These are phyloP conservation scores for Hansenula lynferdii DNA, from an alignment of 1,139 yeast species.

Conservation along the genomic window DNA sequence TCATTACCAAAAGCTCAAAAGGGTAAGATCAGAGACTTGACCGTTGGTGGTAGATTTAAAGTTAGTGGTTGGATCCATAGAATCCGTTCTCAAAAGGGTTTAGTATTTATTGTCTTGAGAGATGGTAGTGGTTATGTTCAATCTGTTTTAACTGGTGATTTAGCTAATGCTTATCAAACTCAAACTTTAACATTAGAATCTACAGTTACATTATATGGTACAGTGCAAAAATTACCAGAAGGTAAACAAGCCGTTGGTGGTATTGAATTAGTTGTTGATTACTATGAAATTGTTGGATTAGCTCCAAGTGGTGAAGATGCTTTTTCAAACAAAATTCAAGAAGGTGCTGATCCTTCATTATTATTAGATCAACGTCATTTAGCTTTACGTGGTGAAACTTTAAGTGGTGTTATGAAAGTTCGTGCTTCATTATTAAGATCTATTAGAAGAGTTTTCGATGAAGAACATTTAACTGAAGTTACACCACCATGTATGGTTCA, in stretches of 20 bases:
- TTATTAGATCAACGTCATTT: conserved; percentile 94
- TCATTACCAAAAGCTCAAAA: conserved; percentile 65
- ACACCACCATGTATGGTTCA: conserved; percentile 99
- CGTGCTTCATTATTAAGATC: conserved; percentile 75
- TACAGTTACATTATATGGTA: conserved; percentile 76
- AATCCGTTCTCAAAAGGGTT: conserved; percentile 86
- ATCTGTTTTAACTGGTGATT: conserved; percentile 82
- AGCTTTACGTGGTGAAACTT: conserved; percentile 90
- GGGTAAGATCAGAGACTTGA: conserved; percentile 50
- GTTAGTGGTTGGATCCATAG: conserved; percentile 97
- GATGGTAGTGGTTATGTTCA: conserved; percentile 94
- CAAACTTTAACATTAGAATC: conserved; percentile 84
- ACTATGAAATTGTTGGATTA: conserved; percentile 78
- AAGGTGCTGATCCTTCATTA: conserved; percentile 89
- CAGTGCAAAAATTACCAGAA: conserved; percentile 78
- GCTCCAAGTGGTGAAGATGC: conserved; percentile 98
- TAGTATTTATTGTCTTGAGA: conserved; percentile 85
- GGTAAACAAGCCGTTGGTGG: conserved; percentile 99
- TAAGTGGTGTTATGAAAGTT: conserved; percentile 93
- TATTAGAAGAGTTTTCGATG: conserved; percentile 71
- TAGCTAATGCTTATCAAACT: conserved; percentile 88
- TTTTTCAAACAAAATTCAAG: conserved; percentile 90
- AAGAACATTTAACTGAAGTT: conserved; percentile 80
- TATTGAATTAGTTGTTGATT: conserved; percentile 89
- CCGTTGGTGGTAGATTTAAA: conserved; percentile 58